These are phyloP conservation scores for Odontarrhena argentea DNA, from an alignment of 345 rosid species.

Conservation along the genomic window DNA sequence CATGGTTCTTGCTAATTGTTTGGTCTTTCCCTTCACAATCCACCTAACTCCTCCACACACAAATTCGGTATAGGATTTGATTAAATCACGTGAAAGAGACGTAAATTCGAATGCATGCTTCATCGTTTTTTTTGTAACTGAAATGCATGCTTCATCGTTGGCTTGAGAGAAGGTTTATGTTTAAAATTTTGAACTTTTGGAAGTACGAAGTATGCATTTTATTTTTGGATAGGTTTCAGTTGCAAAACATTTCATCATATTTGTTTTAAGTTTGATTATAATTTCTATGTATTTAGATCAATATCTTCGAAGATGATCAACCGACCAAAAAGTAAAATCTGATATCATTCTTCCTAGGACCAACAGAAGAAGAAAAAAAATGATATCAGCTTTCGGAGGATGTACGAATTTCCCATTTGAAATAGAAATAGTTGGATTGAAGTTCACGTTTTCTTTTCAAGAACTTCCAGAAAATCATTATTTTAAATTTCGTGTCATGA, in stretches of 20 bases:
- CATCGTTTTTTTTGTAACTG: too few relatives aligned
- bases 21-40: conserved; percentile 22
- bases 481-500: too few relatives aligned
- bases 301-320: conserved; percentile 7
- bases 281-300: too few relatives aligned
- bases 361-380: too few relatives aligned
- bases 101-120: background rate
- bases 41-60: conserved; percentile 20
- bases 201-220: background rate
- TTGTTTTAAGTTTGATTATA: background rate
- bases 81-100: conserved; percentile 30
- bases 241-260: background rate
- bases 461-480: too few relatives aligned
- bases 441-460: too few relatives aligned
- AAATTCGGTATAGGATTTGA: background rate
- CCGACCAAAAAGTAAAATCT: too few relatives aligned
- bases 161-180: background rate
- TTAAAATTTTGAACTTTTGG: background rate
- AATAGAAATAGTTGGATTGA: too few relatives aligned
- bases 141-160: background rate
- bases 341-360: conserved; percentile 19
- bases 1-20: conserved; percentile 30
- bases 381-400: too few relatives aligned
- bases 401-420: too few relatives aligned
- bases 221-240: background rate